Evolutionary conservation across 768 basidiomycete genomes (phyloP), one percentile per base, ranked within the genome.

Genomic region (Trametes punicea): DNA sequence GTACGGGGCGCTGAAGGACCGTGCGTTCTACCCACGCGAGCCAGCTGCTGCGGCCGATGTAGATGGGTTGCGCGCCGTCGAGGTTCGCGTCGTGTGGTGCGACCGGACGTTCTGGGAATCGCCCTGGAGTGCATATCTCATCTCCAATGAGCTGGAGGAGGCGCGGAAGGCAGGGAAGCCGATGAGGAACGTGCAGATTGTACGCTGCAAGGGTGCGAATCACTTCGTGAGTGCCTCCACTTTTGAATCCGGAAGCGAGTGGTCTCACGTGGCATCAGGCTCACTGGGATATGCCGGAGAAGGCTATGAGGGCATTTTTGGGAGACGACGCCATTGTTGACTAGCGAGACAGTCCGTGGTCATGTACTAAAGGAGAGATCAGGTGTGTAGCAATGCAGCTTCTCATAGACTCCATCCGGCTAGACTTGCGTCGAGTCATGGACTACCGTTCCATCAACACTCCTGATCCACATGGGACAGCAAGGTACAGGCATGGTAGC

Each of bases 221-320:
- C 64, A 61, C 45, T 59, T 65, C 29, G 64, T 63, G 51, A 59
- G 64, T 56, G n/a, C n/a, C n/a, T n/a, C n/a, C n/a, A n/a, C n/a
- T n/a, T n/a, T n/a, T n/a, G n/a, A n/a, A n/a, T n/a, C n/a, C 8
- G 13, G 7, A 9, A 42, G 4, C 38, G 31, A 36, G 34, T 36
- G 9, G 16, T 49, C 6, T 30, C 18, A 18, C 2, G 5, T 33
- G 4, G 10, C 2, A n/a, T 11, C 9, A 64, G 63, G 54, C 59
- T 6, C 63, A 64, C 25, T 64, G 63, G 61, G 63, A 64, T 30
- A 9, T 50, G 29, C 63, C 63, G 0, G 56, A 62, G 29, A 40
- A 56, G 30, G 29, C 55, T 10, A 26, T 64, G 18, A 25, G 31
- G 9, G 38, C 50, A 10, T 42, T 63, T 44, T 6, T 53, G 44